Evolutionary conservation across 176 grass and related monocot genomes (phyloP).

Genomic region (Eleusine coracana): DNA sequence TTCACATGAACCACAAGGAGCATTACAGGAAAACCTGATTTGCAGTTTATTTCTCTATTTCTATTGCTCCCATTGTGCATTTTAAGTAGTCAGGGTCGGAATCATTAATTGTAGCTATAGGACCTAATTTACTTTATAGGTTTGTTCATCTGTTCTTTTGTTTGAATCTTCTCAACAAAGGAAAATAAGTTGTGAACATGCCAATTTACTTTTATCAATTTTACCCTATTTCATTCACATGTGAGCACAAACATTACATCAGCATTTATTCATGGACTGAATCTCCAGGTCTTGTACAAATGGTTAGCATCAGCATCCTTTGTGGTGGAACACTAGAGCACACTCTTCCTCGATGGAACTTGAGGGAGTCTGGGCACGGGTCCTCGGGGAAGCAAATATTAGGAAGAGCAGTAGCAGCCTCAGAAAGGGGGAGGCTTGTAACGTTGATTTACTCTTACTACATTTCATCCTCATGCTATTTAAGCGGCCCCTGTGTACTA

Average conservation of each 20-base stretch:
- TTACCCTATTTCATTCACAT: neutral
- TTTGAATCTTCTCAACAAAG: neutral
- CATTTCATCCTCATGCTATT: conserved; percentile 51
- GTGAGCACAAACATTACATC: neutral
- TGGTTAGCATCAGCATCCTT: conserved; percentile 35
- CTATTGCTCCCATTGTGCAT: neutral
- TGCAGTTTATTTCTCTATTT: conserved; percentile 9
- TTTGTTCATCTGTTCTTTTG: neutral
- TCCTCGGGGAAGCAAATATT: conserved; percentile 36
- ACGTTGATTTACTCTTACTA: conserved; percentile 46
- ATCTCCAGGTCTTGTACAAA: conserved; percentile 40
- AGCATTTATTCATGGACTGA: neutral
- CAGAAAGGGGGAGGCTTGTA: conserved; percentile 46
- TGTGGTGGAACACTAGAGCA: conserved; percentile 20
- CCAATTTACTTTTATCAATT: neutral
- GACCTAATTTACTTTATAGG: neutral
- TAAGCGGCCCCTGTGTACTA: conserved; percentile 44
- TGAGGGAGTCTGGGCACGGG: conserved; percentile 7
- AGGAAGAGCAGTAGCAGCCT: conserved; percentile 31
- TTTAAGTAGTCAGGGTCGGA: neutral
- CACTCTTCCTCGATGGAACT: conserved; percentile 27
- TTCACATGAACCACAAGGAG: neutral
- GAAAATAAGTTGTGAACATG: neutral
- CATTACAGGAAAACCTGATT: neutral
- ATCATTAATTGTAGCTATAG: neutral